phyloP scores from a whole-genome alignment of 2,329 filamentous ascomycete species.

The Fusarium gaditjirri region DNA sequence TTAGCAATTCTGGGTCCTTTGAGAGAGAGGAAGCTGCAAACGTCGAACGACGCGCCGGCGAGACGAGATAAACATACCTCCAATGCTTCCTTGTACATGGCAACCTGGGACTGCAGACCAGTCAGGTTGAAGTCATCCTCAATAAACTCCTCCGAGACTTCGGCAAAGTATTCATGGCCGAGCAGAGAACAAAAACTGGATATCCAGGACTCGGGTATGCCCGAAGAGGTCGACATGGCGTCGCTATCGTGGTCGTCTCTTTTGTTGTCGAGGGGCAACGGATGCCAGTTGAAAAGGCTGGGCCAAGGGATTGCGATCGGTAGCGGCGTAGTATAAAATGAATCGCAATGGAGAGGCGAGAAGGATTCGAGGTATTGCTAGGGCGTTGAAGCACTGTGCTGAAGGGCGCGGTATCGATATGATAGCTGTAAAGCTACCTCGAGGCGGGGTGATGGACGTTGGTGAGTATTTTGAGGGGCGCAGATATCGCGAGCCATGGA shows the following conservation, averaged over 20 bases:
- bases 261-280: constrained; percentile 18
- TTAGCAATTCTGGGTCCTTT: constrained; percentile 9
- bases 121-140: constrained; percentile 99
- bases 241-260: constrained; percentile 15
- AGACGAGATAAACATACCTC: constrained; percentile 65
- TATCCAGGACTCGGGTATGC: constrained; percentile 90
- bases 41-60: neutral
- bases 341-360: constrained; percentile 10
- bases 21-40: neutral
- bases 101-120: constrained; percentile 91
- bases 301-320: constrained; percentile 24
- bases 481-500: constrained; percentile 36
- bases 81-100: constrained; percentile 98
- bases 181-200: constrained; percentile 94
- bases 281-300: constrained; percentile 20
- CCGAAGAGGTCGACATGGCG: constrained; percentile 69
- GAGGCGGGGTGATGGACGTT: constrained; percentile 43
- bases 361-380: neutral
- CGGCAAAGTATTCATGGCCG: constrained; percentile 98
- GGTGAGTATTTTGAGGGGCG: constrained; percentile 38
- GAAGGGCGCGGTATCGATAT: constrained; percentile 40
- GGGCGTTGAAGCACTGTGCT: constrained; percentile 15
- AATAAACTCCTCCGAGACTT: constrained; percentile 98
- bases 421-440: constrained; percentile 34
- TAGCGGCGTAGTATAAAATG: neutral